These are phyloP conservation scores for Suhomyces bribrorum DNA, from an alignment of 1,139 yeast species.

Conservation along the genomic window DNA sequence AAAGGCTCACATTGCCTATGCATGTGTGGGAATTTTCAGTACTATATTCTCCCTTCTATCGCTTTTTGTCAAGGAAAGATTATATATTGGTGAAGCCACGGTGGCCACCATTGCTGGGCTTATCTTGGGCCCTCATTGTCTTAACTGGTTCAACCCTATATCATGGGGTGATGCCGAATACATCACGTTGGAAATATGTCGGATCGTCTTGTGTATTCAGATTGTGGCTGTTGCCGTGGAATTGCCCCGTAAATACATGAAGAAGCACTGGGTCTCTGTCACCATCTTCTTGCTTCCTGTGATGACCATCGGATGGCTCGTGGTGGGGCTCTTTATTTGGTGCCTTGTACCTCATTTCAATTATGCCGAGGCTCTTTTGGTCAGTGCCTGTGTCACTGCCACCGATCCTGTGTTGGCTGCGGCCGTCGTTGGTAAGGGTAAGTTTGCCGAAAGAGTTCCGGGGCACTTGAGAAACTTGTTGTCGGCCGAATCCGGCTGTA, in stretches of 20 bases:
- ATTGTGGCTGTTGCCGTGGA: slow-evolving; percentile 98
- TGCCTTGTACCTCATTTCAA: slow-evolving; percentile 77
- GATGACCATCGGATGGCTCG: slow-evolving; percentile 92
- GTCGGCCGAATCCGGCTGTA: slow-evolving; percentile 95
- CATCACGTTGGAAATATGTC: slow-evolving; percentile 83
- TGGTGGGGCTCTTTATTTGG: slow-evolving; percentile 86
- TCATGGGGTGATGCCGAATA: slow-evolving; percentile 90
- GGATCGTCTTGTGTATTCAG: slow-evolving; percentile 87
- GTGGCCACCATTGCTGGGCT: slow-evolving; percentile 91
- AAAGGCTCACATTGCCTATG: slow-evolving; percentile 82
- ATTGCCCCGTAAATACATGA: slow-evolving; percentile 89
- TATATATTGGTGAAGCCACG: slow-evolving; percentile 94
- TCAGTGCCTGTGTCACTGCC: slow-evolving; percentile 94
- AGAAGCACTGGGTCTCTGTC: slow-evolving; percentile 86
- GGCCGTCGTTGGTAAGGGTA: slow-evolving; percentile 97
- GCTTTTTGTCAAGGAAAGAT: slow-evolving; percentile 81
- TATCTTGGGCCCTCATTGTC: slow-evolving; percentile 90
- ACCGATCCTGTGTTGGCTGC: slow-evolving; percentile 98
- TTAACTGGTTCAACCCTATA: slow-evolving; percentile 84
- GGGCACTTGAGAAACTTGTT: slow-evolving; percentile 90
- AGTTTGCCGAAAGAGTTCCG: slow-evolving; percentile 95
- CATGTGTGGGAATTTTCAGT: slow-evolving; percentile 87
- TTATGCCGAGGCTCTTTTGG: slow-evolving; percentile 74
- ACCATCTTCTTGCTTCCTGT: slow-evolving; percentile 79
- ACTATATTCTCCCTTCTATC: slow-evolving; percentile 87